Evolutionary conservation across 805 yeast genomes (phyloP), one percentile per base, ranked within the genome.

Genomic region (Sugiyamaella boreocaroliniensis): DNA sequence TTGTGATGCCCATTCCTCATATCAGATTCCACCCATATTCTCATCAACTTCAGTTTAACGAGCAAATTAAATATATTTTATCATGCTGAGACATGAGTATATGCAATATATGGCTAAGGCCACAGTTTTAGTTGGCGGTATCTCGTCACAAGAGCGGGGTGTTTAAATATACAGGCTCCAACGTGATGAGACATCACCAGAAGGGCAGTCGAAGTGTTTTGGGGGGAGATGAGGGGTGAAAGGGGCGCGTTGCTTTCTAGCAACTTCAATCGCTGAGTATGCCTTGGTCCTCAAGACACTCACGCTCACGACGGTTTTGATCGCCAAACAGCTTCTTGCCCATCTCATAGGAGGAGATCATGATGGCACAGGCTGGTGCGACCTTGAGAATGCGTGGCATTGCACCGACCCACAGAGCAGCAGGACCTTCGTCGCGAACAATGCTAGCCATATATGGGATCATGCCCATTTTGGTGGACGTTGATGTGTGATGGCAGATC

Each of bases 301-400:
- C 32, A 43, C 26, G n/a, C 7, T 19, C 34, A 20, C 20, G 40
- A 9, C 15, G 48, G 52, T 63, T 60, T 42, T 58, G 49, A 20
- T 54, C 55, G 8, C 54, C 54, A 48, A 69, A 66, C n/a, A 82
- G 64, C 52, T 80, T 79, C 68, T 93, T 93, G 26, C 95, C 86
- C 44, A 90, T 73, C 67, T 93, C 99, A 66, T 93, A 93, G 41
- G 93, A 85, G 11, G 97, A 88, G 45, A 93, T 89, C 99, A 93
- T 93, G 40, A 93, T 92, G 1, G 99, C 99, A 76, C 99, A 93
- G 14, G 97, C 83, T 10, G 99, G 98, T 0, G 97, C 96, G 26
- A 93, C 86, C 65, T 93, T 93, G 67, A 92, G 70, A 7, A 92
- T 79, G 58, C 99, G 77, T 0, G 98, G 98, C 1, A 80, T 73